Evolutionary conservation across 83 land plant species (phyloP).

Genomic region (Picea mariana): DNA sequence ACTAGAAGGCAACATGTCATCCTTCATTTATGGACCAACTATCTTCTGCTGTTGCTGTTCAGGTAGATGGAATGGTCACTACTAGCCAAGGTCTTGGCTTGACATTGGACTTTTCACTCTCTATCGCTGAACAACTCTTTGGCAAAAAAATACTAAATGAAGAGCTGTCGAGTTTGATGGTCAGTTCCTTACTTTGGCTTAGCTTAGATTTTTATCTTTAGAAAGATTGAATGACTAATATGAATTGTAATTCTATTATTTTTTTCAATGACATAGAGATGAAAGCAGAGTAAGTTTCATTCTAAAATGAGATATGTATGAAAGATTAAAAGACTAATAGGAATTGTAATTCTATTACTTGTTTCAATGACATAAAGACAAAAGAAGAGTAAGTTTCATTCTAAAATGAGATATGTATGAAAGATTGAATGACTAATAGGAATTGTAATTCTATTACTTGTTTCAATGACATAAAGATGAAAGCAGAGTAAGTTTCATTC

Average conservation of each 20-base stretch:
- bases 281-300: not conserved
- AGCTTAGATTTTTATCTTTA: not conserved
- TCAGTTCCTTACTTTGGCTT: constrained; percentile 24
- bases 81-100: constrained; percentile 36
- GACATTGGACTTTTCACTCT: constrained; percentile 29
- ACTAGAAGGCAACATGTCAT: constrained; percentile 31
- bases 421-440: not conserved
- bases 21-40: constrained; percentile 26
- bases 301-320: not conserved
- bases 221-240: not conserved
- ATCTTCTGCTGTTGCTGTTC: constrained; percentile 8
- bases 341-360: too few species aligned
- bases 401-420: too few species aligned
- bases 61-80: constrained; percentile 23
- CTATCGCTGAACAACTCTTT: constrained; percentile 29
- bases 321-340: not conserved
- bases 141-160: constrained; percentile 23
- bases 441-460: too few species aligned
- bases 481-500: too few species aligned
- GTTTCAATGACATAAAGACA: too few species aligned
- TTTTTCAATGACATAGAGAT: not conserved
- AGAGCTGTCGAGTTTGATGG: constrained; percentile 49
- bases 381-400: too few species aligned
- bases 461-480: too few species aligned
- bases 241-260: not conserved